Evolutionary conservation across 805 yeast genomes (phyloP).

Genomic region (Candida vartiovaarae): DNA sequence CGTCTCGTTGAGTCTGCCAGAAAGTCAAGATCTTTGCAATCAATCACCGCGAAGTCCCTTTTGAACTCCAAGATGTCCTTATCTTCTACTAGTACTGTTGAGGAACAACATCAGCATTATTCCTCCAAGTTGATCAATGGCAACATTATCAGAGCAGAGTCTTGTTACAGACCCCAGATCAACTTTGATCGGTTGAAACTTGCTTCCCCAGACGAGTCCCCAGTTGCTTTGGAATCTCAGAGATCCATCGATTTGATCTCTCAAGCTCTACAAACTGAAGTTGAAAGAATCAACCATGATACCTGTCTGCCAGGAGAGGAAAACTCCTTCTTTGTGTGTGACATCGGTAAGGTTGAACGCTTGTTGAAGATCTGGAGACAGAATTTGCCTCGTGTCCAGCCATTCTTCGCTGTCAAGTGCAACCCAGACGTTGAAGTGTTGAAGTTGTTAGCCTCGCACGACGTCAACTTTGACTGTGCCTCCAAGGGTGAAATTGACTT

Average conservation of each 20-base stretch:
- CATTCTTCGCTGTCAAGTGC: conserved; percentile 95
- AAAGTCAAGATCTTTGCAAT: conserved; percentile 10
- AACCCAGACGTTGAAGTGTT: conserved; percentile 66
- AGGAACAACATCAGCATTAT: conserved; percentile 1
- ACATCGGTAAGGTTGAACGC: conserved; percentile 63
- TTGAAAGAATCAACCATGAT: conserved; percentile 43
- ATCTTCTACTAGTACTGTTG: conserved; percentile 8
- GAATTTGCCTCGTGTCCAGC: conserved; percentile 66
- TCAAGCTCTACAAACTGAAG: conserved; percentile 33
- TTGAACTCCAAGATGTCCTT: conserved; percentile 13
- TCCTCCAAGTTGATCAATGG: not conserved
- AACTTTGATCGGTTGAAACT: conserved; percentile 6
- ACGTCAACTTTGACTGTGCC: conserved; percentile 89
- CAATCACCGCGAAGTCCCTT: not conserved
- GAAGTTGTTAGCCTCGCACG: conserved; percentile 47
- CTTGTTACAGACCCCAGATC: conserved; percentile 2
- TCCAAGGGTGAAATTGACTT: conserved; percentile 75
- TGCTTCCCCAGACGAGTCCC: not conserved
- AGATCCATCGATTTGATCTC: conserved; percentile 30
- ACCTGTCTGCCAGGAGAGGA: conserved; percentile 70
- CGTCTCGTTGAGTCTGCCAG: conserved; percentile 21
- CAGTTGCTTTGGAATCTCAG: conserved; percentile 22
- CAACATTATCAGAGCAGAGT: conserved; percentile 1
- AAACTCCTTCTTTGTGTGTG: conserved; percentile 84
- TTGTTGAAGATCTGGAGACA: conserved; percentile 57